Evolutionary conservation across 371 early-diverging fungal genomes (phyloP).

Genomic region (Lichtheimia ornata): DNA sequence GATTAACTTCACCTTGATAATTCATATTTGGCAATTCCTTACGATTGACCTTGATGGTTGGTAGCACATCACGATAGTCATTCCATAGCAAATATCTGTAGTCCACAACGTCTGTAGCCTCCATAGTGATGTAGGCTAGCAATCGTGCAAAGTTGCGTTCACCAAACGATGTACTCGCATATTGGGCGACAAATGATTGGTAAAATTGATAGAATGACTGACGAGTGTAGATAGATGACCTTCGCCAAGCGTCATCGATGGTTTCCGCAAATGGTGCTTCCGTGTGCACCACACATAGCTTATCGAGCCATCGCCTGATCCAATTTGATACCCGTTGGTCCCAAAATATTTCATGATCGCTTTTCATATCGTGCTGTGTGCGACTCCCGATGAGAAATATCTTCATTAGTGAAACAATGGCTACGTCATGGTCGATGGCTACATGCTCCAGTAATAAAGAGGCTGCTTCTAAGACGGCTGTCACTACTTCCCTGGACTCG

Average conservation of each 20-base stretch:
- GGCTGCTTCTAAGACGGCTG: slow-evolving; percentile 40
- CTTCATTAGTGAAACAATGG: slow-evolving; percentile 54
- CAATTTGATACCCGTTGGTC: slow-evolving; percentile 36
- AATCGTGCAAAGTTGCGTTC: slow-evolving; percentile 44
- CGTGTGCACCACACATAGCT: slow-evolving; percentile 25
- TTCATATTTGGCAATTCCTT: slow-evolving; percentile 14
- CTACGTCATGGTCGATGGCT: slow-evolving; percentile 37
- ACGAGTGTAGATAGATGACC: slow-evolving; percentile 42
- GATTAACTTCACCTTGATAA: not conserved
- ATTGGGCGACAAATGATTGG: slow-evolving; percentile 61
- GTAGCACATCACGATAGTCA: slow-evolving; percentile 37
- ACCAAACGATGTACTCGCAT: slow-evolving; percentile 49
- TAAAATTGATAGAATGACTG: slow-evolving; percentile 57
- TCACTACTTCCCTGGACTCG: not conserved
- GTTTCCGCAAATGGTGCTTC: slow-evolving; percentile 18
- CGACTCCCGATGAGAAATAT: slow-evolving; percentile 46
- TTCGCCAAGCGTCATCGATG: slow-evolving; percentile 46
- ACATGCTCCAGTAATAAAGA: slow-evolving; percentile 17
- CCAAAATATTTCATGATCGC: slow-evolving; percentile 55
- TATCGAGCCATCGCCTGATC: slow-evolving; percentile 43
- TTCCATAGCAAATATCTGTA: slow-evolving; percentile 49
- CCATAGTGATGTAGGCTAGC: slow-evolving; percentile 46
- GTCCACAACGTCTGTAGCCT: slow-evolving; percentile 40
- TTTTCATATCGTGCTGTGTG: slow-evolving; percentile 34
- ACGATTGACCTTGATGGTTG: slow-evolving; percentile 25